Evolutionary conservation across 2,329 filamentous ascomycete species (phyloP).

Genomic region (Nakataea oryzae): DNA sequence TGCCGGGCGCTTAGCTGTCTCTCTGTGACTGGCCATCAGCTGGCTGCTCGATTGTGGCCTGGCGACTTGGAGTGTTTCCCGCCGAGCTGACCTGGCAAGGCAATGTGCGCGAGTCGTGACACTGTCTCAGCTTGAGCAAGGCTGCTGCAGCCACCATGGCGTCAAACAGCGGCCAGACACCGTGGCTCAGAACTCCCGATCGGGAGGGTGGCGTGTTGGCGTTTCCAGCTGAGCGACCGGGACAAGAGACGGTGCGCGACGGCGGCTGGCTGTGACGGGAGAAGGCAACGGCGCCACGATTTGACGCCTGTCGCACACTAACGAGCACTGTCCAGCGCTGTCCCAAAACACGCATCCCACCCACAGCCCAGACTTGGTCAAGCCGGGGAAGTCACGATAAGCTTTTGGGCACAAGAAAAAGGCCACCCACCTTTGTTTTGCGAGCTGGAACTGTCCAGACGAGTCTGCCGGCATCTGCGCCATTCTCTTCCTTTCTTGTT

Average conservation of each 20-base stretch:
- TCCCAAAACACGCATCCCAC: too few relatives aligned
- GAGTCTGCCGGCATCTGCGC: background rate
- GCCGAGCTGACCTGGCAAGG: too few relatives aligned
- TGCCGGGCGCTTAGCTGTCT: background rate
- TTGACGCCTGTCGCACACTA: too few relatives aligned
- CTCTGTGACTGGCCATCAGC: background rate
- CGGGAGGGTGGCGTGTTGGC: background rate
- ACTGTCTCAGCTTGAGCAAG: too few relatives aligned
- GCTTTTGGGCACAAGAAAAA: background rate
- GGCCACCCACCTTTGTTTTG: too few relatives aligned
- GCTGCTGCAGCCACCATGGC: too few relatives aligned
- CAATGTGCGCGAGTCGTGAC: background rate
- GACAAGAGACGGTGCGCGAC: background rate
- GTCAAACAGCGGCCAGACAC: background rate
- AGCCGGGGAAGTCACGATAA: background rate
- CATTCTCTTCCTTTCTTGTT: background rate
- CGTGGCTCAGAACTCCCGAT: background rate
- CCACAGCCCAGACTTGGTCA: too few relatives aligned
- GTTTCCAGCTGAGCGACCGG: too few relatives aligned
- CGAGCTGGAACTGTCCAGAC: background rate
- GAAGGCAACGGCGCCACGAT: background rate
- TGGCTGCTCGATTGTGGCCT: background rate
- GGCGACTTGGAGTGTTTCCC: background rate
- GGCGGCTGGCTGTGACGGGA: background rate
- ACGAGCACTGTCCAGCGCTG: too few relatives aligned